phyloP scores from a whole-genome alignment of 23 red algal species.

The Agarophyton chilense region DNA sequence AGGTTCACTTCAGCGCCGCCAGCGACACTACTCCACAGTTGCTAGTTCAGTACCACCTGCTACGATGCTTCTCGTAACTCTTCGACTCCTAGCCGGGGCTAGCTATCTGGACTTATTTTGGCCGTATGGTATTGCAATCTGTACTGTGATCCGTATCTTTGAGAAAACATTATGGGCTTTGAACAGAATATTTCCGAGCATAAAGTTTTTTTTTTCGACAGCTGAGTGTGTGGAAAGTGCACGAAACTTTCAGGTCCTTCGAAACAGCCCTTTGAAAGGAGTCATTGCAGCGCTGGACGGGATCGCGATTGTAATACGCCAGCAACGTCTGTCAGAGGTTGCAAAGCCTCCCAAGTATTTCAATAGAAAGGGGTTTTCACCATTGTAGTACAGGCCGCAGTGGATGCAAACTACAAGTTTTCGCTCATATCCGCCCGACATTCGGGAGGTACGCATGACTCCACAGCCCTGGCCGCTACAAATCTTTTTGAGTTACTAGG shows the following conservation, averaged over 20 bases:
- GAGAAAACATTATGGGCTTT: neutral
- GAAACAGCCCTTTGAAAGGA: neutral
- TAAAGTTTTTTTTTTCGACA: neutral
- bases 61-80: neutral
- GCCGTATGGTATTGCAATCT: neutral
- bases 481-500: neutral
- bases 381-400: neutral
- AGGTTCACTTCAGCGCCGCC: no score
- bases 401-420: neutral
- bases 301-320: neutral
- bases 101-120: neutral
- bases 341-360: neutral
- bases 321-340: neutral
- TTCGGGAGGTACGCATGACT: neutral
- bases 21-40: neutral
- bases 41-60: no score
- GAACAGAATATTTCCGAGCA: neutral
- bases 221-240: neutral
- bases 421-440: neutral
- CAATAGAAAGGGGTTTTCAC: neutral
- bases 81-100: neutral
- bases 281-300: neutral
- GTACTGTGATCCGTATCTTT: neutral
- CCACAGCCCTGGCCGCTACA: neutral
- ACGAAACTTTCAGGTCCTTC: neutral